These are phyloP conservation scores for Penicillium cataractarum DNA, from an alignment of 495 filamentous ascomycete genomes.

Conservation along the genomic window DNA sequence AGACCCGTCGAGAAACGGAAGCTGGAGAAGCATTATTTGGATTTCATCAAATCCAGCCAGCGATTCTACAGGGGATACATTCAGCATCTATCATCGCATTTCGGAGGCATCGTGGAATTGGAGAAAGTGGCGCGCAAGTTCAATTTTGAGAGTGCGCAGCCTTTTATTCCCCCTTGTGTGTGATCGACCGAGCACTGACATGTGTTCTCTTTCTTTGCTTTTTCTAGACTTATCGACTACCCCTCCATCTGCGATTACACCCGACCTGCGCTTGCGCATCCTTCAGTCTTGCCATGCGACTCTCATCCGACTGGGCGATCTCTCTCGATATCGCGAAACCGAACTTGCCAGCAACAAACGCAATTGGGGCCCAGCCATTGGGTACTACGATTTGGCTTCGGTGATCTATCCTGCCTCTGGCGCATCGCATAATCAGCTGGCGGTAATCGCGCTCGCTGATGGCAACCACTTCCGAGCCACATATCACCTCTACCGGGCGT, in stretches of 20 bases:
- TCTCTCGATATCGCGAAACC: constrained; percentile 86
- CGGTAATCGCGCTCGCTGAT: constrained; percentile 77
- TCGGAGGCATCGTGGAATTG: constrained; percentile 71
- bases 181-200: constrained; percentile 15
- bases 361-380: constrained; percentile 78
- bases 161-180: neutral
- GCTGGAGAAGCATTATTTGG: constrained; percentile 73
- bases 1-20: constrained; percentile 79
- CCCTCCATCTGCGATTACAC: constrained; percentile 43
- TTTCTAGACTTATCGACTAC: constrained; percentile 41
- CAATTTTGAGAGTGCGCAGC: constrained; percentile 58
- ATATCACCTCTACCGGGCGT: constrained; percentile 86
- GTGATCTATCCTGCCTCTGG: constrained; percentile 79
- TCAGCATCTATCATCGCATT: constrained; percentile 73
- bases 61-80: constrained; percentile 87
- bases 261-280: constrained; percentile 57
- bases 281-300: constrained; percentile 79
- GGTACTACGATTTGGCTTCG: constrained; percentile 83
- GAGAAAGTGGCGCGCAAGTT: constrained; percentile 70
- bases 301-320: constrained; percentile 84
- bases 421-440: constrained; percentile 83
- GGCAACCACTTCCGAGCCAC: constrained; percentile 77
- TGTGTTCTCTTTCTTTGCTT: constrained; percentile 37
- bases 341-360: constrained; percentile 64
- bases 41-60: constrained; percentile 83